Evolutionary conservation across 305 asterid species (phyloP).

Genomic region (Solanum aculeatissimum): DNA sequence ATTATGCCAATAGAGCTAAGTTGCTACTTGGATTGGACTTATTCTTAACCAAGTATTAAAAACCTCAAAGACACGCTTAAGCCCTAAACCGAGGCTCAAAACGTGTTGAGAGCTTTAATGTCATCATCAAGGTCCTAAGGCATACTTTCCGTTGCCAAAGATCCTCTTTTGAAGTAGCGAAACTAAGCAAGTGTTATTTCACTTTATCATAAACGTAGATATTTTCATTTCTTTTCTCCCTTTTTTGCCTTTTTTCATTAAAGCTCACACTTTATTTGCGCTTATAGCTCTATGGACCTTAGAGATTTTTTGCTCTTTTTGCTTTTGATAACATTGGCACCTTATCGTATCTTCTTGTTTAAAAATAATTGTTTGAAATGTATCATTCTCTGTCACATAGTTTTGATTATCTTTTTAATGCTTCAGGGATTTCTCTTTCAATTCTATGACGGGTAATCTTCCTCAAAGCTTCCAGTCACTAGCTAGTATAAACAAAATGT

Average conservation of each 20-base stretch:
- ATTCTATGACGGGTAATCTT: conserved; percentile 61
- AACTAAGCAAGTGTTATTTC: background rate
- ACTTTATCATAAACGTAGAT: background rate
- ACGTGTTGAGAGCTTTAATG: background rate
- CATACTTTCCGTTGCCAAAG: background rate
- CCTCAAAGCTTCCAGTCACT: conserved; percentile 60
- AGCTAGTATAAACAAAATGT: conserved; percentile 50
- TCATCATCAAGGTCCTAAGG: background rate
- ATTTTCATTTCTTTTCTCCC: background rate
- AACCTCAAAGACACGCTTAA: background rate
- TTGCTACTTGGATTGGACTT: background rate
- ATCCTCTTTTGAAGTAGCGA: no score
- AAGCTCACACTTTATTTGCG: background rate
- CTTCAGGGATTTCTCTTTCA: conserved; percentile 79
- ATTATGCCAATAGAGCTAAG: background rate
- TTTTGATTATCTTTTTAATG: conserved; percentile 5
- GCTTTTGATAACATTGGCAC: background rate
- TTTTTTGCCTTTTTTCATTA: background rate
- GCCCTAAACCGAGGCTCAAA: background rate
- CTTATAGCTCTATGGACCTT: background rate
- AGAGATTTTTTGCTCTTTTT: background rate
- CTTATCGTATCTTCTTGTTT: background rate
- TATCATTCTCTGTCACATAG: background rate
- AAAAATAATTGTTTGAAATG: background rate
- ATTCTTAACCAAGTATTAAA: background rate